Percentiles rank a stretch among this genome's conserved stretches.
Conservation (phyloP, 345 rosid species). For the Crucihimalaya himalaica region DNA sequence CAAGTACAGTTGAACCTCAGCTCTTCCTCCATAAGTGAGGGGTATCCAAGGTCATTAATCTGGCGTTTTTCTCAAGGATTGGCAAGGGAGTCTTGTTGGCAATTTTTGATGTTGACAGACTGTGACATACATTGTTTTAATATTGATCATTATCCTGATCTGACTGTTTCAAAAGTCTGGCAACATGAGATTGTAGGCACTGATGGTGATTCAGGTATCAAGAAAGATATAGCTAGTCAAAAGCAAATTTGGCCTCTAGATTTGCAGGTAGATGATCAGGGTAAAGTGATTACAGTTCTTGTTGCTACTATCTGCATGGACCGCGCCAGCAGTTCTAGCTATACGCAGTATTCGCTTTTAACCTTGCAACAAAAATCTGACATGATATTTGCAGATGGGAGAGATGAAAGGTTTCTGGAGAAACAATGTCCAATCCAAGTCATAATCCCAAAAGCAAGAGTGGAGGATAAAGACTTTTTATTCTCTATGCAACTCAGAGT, state of each 20-base stretch:
- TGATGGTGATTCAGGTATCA: constrained; percentile 80
- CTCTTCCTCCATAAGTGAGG: constrained; percentile 53
- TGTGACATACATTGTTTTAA: constrained; percentile 71
- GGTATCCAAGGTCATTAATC: constrained; percentile 75
- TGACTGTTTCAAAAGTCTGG: constrained; percentile 64
- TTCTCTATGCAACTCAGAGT: constrained; percentile 87
- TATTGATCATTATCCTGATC: constrained; percentile 48
- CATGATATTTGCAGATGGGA: constrained; percentile 42
- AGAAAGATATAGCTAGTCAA: constrained; percentile 92
- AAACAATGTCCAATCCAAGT: constrained; percentile 88
- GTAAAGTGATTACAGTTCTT: constrained; percentile 78
- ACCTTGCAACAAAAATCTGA: constrained; percentile 78
- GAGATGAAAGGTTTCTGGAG: constrained; percentile 67
- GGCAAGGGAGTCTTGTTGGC: constrained; percentile 43
- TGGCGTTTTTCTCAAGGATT: constrained; percentile 56
- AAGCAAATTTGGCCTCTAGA: constrained; percentile 93
- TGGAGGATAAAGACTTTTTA: constrained; percentile 83
- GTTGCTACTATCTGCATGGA: constrained; percentile 94
- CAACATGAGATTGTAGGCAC: constrained; percentile 74
- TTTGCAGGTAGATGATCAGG: constrained; percentile 73
- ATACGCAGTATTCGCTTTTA: constrained; percentile 89
- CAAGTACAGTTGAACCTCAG: constrained; percentile 46
- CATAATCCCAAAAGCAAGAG: constrained; percentile 96
- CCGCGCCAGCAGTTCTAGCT: constrained; percentile 84
- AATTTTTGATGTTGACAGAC: constrained; percentile 75